Base-by-base conservation (phyloP, 1,284 basidiomycete species). In the Trichosporon sp. region DNA sequence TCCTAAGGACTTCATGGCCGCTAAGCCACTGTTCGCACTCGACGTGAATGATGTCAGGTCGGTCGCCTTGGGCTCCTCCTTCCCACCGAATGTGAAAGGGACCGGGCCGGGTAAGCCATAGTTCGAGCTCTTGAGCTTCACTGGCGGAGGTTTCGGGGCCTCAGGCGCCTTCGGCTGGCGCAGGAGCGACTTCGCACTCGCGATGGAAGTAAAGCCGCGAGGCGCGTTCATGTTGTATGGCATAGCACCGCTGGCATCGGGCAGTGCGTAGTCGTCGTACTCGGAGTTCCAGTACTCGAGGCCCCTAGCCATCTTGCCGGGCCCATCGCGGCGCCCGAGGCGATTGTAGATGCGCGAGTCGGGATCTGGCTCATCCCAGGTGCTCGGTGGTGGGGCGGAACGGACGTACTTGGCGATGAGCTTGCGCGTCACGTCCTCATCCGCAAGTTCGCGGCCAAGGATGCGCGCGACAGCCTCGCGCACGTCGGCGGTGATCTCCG, bases 241-340 rank as follows among this genome's bases (percentile, higher is more conserved):
- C 8, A 31, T 52, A 11, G 58, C 32, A 4, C 57, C 40, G 6
- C 29, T 16, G 16, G 40, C 34, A n/a, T 65, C 70, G 3, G 76
- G 75, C 14, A 79, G 64, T 4, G 71, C 76, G 62, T 80, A 79
- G 54, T 80, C 78, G 66, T 80, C 79, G 21, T 59, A 33, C 2
- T 77, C 76, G 0, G 74, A 77, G 2, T 73, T 69, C 78, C 78
- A 80, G 67, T 80, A 79, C 54, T 78, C 76, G 25, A 74, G 71
- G 4, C 73, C 77, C 23, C 78, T 70, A 23, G 74, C 68, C 19
- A 75, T 72, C 68, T 72, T 73, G 13, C 62, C 58, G 25, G 74
- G 76, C 3, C 71, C 71, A 56, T 78, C 75, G 3, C 73, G 61
- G 7, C 74, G 69, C 8, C 73, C 72, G 61, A 78, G 76, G 27